Conservation (phyloP, 2,329 filamentous ascomycete genomes). For the Biscogniauxia marginata region DNA sequence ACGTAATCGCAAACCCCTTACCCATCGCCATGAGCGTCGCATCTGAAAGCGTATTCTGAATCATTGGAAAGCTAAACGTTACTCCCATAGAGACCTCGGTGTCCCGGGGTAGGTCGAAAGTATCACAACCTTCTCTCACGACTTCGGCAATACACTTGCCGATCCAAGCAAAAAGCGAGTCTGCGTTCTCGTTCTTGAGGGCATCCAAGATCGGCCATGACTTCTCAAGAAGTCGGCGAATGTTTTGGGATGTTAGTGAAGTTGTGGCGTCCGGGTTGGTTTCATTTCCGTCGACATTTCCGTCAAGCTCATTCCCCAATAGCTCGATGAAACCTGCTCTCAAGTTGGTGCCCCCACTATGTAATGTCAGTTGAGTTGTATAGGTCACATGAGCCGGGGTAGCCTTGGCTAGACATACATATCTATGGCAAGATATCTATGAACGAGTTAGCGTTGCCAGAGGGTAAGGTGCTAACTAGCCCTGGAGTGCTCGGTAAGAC, state of each 20-base stretch:
- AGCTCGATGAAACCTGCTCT: constrained; percentile 68
- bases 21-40: constrained; percentile 68
- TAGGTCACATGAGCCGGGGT: constrained; percentile 12
- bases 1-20: constrained; percentile 63
- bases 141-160: constrained; percentile 74
- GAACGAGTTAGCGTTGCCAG: constrained; percentile 15
- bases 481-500: background rate
- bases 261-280: constrained; percentile 7
- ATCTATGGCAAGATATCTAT: constrained; percentile 61
- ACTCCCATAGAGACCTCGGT: constrained; percentile 62
- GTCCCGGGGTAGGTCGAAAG: constrained; percentile 40
- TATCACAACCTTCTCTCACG: constrained; percentile 55
- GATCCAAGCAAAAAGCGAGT: constrained; percentile 79
- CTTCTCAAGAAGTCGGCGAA: constrained; percentile 63
- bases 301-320: constrained; percentile 36
- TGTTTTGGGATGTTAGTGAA: constrained; percentile 33
- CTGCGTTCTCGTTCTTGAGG: constrained; percentile 70
- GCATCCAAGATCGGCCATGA: constrained; percentile 74
- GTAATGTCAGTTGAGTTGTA: constrained; percentile 26
- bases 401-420: constrained; percentile 49
- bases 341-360: constrained; percentile 64
- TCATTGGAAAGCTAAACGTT: constrained; percentile 70
- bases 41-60: constrained; percentile 60
- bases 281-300: constrained; percentile 9
- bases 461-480: constrained; percentile 12